Base-by-base conservation (phyloP, 129 eudicot genomes). In the Flaveria linearis region DNA sequence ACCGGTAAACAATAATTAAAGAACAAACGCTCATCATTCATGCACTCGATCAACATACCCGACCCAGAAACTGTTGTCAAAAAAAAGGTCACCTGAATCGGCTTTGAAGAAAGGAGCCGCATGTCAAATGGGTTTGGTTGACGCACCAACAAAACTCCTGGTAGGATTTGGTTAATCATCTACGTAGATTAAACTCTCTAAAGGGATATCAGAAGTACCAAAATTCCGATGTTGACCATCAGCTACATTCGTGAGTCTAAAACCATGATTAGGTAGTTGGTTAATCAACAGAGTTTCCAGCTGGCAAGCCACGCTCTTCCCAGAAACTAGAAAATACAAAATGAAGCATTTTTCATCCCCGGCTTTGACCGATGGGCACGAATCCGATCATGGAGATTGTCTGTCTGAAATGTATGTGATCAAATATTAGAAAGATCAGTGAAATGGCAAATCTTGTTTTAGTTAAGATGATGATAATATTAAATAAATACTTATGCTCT, bases 211-310 rank as follows among this genome's bases (percentile, higher is more conserved):
- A 49, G 83, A 82, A 1, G 98, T 87, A 61, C 98, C 98, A 79
- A 94, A 94, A 71, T 94, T 88, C n/a, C 97, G 86, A 77, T 94
- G 98, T 68, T 88, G 90, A 60, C 98, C 98, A 71, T 94, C 98
- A 20, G 93, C 93, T 15, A 94, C 46, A 74, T 94, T 94, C 22
- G 93, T 80, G 16, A 94, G 90, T 72, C 69, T 85, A 76, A 91
- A 94, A 45, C 98, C 98, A 57, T 58, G 88, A 71, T 46, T 79
- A 0, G 97, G 96, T 28, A 94, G 91, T 76, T 89, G 98, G 82
- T 94, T 94, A 51, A 94, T 89, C 56, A 94, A 88, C 81, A 90
- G 86, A 9, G 98, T 94, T 78, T 94, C 98, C 68, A 94, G 82
- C 70, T 88, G 86, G 84, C 98, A 88, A 23, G 98, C 98, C 77